Evolutionary conservation across 1,284 basidiomycete genomes (phyloP), one percentile per base, ranked within the genome.

Genomic region (Meripilus lineatus): DNA sequence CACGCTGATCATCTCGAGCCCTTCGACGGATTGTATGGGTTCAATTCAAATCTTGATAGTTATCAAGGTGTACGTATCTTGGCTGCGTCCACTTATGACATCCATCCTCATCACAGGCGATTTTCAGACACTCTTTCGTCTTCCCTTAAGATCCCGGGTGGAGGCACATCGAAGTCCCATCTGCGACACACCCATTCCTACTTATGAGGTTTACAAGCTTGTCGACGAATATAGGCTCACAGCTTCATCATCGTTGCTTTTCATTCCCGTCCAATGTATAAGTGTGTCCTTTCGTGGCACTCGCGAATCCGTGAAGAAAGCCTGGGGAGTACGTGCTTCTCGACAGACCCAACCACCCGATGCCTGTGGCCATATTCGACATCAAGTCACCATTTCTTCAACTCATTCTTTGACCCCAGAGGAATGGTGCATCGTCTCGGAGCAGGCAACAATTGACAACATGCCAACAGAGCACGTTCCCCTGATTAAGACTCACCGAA

Each of bases 71-170:
- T 74, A 59, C 43, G 70, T 53, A 11, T 34, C 21, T n/a, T 18
- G 4, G 10, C 32, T 44, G 28, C 10, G n/a, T n/a, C n/a, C 13
- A 5, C 11, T 18, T 42, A n/a, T 39, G n/a, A 5, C 14, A 35
- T 40, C 8, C 39, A 23, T 15, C 18, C 20, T 37, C 15, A 24
- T 35, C 44, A 24, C 42, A 36, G 14, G 10, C 39, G 20, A 2
- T 15, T 26, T 32, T 3, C 38, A 77, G 75, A 76, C 74, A 3
- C 45, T 77, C 13, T 75, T 76, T 43, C 55, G 69, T n/a, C 59
- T 77, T 30, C 68, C 73, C 7, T 55, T 75, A 15, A 59, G 71
- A 7, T 48, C 42, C 15, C 21, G 15, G 13, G 3, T 17, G 10
- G 44, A 50, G 40, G 48, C 44, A 28, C 28, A 8, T 10, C 37